Evolutionary conservation across 495 filamentous ascomycete species (phyloP).

Genomic region (Penicillium paxilli): DNA sequence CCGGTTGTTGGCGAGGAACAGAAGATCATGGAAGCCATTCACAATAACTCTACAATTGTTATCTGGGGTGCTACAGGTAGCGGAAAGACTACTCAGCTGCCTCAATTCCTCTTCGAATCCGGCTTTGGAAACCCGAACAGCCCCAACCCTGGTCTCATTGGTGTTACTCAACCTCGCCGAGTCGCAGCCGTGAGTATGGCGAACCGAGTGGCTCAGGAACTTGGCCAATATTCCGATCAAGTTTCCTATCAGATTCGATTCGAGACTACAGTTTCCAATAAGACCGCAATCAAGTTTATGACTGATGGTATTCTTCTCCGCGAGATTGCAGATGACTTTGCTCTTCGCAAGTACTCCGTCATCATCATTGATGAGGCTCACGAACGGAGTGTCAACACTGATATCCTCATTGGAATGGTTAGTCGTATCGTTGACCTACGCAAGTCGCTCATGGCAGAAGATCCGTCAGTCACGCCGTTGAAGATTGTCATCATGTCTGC

Average conservation of each 20-base stretch:
- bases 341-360: slow-evolving; percentile 87
- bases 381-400: slow-evolving; percentile 95
- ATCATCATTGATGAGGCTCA: slow-evolving; percentile 98
- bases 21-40: slow-evolving; percentile 96
- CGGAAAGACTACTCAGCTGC: slow-evolving; percentile 96
- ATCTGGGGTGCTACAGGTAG: slow-evolving; percentile 96
- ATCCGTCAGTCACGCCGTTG: slow-evolving; percentile 67
- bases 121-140: slow-evolving; percentile 81
- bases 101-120: slow-evolving; percentile 92
- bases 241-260: slow-evolving; percentile 96
- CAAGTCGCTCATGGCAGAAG: slow-evolving; percentile 60
- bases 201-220: slow-evolving; percentile 81
- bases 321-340: slow-evolving; percentile 88
- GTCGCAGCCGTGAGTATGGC: slow-evolving; percentile 96
- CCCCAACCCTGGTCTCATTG: slow-evolving; percentile 87
- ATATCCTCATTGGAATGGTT: slow-evolving; percentile 94
- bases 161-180: slow-evolving; percentile 89
- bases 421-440: slow-evolving; percentile 85
- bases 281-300: slow-evolving; percentile 98
- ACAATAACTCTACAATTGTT: slow-evolving; percentile 82
- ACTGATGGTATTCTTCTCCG: slow-evolving; percentile 95
- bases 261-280: slow-evolving; percentile 75
- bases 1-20: slow-evolving; percentile 95
- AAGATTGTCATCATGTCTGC: slow-evolving; percentile 99
- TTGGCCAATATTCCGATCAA: slow-evolving; percentile 65